Percentiles rank a stretch among this genome's conserved stretches.
Evolutionary conservation across 257 asterid species (phyloP).

Genomic region (Solanum rostratum): DNA sequence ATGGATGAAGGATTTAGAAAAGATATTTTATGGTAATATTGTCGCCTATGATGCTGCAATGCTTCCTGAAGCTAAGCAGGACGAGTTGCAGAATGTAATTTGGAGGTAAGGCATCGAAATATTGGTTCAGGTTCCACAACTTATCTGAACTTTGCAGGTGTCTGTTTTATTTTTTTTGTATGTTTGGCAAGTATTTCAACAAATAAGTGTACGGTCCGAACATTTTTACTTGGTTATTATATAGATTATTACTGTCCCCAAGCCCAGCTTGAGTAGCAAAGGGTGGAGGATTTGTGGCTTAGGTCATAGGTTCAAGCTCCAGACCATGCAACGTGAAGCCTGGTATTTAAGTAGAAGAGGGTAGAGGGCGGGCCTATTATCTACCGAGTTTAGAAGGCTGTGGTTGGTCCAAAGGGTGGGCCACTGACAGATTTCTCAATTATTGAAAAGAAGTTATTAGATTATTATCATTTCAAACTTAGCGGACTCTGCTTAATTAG

Average conservation of each 20-base stretch:
- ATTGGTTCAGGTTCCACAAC: background rate
- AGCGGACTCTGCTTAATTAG: background rate
- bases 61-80: constrained; percentile 65
- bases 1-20: constrained; percentile 97
- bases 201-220: background rate
- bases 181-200: background rate
- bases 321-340: too few relatives aligned
- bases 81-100: constrained; percentile 65
- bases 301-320: too few relatives aligned
- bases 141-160: background rate
- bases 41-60: constrained; percentile 86
- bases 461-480: background rate
- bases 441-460: background rate
- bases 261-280: too few relatives aligned
- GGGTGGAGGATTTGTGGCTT: too few relatives aligned
- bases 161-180: background rate
- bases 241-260: background rate
- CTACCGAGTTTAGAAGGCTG: too few relatives aligned
- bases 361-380: too few relatives aligned
- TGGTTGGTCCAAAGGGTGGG: too few relatives aligned
- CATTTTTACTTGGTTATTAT: background rate
- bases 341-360: too few relatives aligned
- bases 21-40: constrained; percentile 82
- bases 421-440: too few relatives aligned
- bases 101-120: constrained; percentile 63